Evolutionary conservation across 495 filamentous ascomycete species (phyloP), one percentile per base, ranked within the genome.

Genomic region (Podospora pseudoanserina): DNA sequence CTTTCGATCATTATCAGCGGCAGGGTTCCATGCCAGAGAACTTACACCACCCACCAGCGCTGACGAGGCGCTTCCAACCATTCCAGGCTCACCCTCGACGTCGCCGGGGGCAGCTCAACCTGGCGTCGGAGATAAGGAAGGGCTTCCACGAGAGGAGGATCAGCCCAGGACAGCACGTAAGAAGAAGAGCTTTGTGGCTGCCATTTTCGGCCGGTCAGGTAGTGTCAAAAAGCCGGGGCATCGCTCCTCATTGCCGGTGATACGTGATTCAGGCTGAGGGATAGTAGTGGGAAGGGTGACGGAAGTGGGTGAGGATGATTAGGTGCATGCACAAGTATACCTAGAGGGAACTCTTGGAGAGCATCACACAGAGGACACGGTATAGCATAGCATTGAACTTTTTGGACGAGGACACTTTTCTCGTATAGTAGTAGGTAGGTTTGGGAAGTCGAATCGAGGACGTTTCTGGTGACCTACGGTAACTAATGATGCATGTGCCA

Each of bases 111-210:
- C 64, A 19, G 44, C 26, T 49, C 39, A 49, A 11, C 7, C 39
- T 49, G 39, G 3, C 13, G 39, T 49, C 2, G 2, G 13, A 49
- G 15, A 49, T 16, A 49, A 49, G 15, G 39, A 49, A 3, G 39
- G 39, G 9, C 7, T 13, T 13, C 39, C 39, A 49, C 7, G 13
- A 13, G 9, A 49, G 15, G 39, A 49, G 13, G 13, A 67, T 3
- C 34, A 56, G 16, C 74, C 76, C 54, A 82, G 80, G 70, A 73
- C 70, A 23, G 73, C 81, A 56, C 82, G 74, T 66, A 79, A 79
- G 71, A 75, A 82, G 72, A 85, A 79, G 77, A 88, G 86, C 66
- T 85, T 87, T 67, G 78, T 86, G 44, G 75, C 79, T 11, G 76
- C 79, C 15, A 72, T 82, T 18, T 86, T 87, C 72, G 76, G 78